Percentiles rank a stretch among this genome's conserved stretches.
phyloP scores from a whole-genome alignment of 1,284 basidiomycete genomes.

The Cystobasidiaceae sp. region DNA sequence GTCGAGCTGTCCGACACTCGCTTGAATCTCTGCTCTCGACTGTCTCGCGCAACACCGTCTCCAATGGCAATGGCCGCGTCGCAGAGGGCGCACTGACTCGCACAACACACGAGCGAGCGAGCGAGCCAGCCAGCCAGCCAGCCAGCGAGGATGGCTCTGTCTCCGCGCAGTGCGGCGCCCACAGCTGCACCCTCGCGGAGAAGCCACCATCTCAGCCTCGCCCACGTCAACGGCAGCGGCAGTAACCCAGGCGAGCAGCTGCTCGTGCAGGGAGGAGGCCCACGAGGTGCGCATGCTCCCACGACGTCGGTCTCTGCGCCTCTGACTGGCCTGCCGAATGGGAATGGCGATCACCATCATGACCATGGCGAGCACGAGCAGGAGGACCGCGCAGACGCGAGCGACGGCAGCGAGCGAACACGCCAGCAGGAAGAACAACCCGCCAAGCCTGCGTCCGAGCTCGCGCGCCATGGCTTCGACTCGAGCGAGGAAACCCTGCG shows the following conservation, averaged over 20 bases:
- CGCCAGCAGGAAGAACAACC: background rate
- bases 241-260: too few species aligned
- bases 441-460: background rate
- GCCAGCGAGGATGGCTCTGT: background rate
- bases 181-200: too few species aligned
- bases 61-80: too few species aligned
- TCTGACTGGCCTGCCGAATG: background rate
- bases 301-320: too few species aligned
- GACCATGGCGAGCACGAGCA: background rate
- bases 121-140: background rate
- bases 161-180: background rate
- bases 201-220: too few species aligned
- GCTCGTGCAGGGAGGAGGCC: too few species aligned
- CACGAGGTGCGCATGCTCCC: too few species aligned
- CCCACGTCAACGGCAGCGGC: too few species aligned
- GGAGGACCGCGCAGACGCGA: background rate
- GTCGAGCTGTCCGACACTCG: too few species aligned
- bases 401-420: background rate
- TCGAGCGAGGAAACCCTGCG: slow-evolving; percentile 26
- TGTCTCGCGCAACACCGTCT: too few species aligned
- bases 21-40: too few species aligned
- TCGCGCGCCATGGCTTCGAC: slow-evolving; percentile 22
- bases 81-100: too few species aligned
- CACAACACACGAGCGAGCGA: background rate
- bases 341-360: background rate